Conservation (phyloP, 345 rosid genomes). For the Eucalyptus urophylla region DNA sequence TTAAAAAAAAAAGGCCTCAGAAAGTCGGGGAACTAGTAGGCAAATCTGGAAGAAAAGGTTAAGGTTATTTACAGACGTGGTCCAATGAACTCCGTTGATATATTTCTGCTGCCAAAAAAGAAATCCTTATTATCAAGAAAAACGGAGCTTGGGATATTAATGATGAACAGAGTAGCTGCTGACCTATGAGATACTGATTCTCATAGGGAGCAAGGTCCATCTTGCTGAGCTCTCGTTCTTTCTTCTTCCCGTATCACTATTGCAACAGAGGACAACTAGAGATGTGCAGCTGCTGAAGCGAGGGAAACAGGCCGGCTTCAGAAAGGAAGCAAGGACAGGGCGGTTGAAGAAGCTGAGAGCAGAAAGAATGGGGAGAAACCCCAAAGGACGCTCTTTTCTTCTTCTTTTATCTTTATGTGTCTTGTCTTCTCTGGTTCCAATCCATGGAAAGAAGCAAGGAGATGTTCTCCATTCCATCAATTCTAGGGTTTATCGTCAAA, state of each 20-base stretch:
- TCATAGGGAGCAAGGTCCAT: background rate
- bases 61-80: background rate
- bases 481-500: background rate
- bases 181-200: background rate
- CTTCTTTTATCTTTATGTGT: background rate
- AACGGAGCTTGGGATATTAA: background rate
- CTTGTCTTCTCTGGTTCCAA: background rate
- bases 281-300: background rate
- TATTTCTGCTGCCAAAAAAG: background rate
- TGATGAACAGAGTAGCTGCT: background rate
- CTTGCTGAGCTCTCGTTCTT: background rate
- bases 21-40: background rate
- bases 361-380: background rate
- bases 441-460: constrained; percentile 1
- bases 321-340: background rate
- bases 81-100: background rate
- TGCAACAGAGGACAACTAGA: background rate
- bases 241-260: background rate
- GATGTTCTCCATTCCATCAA: constrained; percentile 1
- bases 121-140: background rate
- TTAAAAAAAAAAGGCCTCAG: background rate
- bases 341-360: background rate
- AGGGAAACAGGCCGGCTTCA: background rate
- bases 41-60: background rate
- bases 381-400: background rate